Base-by-base conservation (phyloP, 108 stramenopile genomes). In the Cyclotella atomus region DNA sequence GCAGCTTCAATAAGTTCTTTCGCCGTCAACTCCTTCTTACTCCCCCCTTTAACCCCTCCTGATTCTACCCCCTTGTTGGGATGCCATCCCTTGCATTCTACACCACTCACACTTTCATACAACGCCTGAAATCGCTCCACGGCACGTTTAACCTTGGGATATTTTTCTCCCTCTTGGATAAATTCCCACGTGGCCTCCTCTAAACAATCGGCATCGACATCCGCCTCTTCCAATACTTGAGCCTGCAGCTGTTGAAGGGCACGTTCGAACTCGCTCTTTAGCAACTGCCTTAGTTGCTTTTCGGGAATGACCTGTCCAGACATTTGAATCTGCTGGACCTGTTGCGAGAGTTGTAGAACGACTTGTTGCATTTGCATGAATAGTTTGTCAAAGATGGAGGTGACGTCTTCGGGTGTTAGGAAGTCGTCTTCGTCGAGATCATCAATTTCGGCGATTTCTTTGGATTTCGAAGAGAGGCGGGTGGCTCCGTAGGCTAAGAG, bases 121-220 rank as follows among this genome's bases (percentile, higher is more conserved):
- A 95, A 65, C 59, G 88, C 92, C 56, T 95, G 94, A 74, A 95
- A 93, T 49, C 91, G 76, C 41, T 93, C 91, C 28, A 95, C 91
- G 8, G 90, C 79, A 45, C 84, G 76, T 65, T 87, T 87, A 15
- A 90, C 91, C 60, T 87, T 88, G 27, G 90, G 88, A 70, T 83
- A 84, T 35, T 84, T 71, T 10, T 89, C 88, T 49, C 78, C 78
- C 4, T 85, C 67, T 17, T 83, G 81, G 53, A 93, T 61, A 43
- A 91, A 91, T 63, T 95, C 94, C 91, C 91, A 93, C 33, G 90
- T 91, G 2, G 94, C 94, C 84, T 95, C 94, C 75, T 93, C 87
- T 59, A 93, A 65, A 64, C 94, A 95, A 80, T 95, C 94, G 23
- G 86, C 86, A 68, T 95, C 94, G 52, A 95, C 87, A 67, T 90